Conservation (phyloP, 2,329 filamentous ascomycete genomes). For the Pyricularia grisea region DNA sequence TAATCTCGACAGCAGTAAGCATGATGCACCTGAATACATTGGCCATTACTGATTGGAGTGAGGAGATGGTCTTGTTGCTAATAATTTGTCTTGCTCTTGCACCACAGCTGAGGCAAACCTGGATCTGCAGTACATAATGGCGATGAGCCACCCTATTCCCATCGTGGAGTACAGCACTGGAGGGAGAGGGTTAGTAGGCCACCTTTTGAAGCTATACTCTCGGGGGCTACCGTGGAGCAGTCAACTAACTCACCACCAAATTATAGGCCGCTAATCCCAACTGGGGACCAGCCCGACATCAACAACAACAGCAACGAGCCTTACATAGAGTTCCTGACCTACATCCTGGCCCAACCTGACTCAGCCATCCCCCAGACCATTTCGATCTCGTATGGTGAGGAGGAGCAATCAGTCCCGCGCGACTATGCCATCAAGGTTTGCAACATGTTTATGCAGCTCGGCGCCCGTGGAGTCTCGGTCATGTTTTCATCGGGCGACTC, state of each 20-base stretch:
- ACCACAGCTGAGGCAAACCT: conserved; percentile 47
- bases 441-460: conserved; percentile 54
- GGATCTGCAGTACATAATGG: conserved; percentile 52
- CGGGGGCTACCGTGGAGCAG: too few relatives aligned
- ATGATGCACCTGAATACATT: background rate
- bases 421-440: conserved; percentile 54
- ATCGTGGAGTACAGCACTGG: conserved; percentile 51
- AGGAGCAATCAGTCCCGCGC: conserved; percentile 53
- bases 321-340: conserved; percentile 53
- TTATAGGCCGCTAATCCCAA: conserved; percentile 43
- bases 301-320: conserved; percentile 56
- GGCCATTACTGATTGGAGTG: background rate
- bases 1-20: conserved; percentile 21
- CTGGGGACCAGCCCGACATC: conserved; percentile 34
- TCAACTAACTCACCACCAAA: background rate
- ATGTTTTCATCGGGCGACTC: conserved; percentile 51
- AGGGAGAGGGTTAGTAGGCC: conserved; percentile 28
- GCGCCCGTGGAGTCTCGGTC: conserved; percentile 57
- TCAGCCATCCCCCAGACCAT: conserved; percentile 49
- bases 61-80: background rate
- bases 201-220: too few relatives aligned
- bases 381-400: conserved; percentile 57
- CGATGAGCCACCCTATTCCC: conserved; percentile 42
- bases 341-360: conserved; percentile 41
- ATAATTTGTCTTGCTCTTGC: background rate